Evolutionary conservation across 306 rosid genomes (phyloP).

Genomic region (Fragaria vesca): DNA sequence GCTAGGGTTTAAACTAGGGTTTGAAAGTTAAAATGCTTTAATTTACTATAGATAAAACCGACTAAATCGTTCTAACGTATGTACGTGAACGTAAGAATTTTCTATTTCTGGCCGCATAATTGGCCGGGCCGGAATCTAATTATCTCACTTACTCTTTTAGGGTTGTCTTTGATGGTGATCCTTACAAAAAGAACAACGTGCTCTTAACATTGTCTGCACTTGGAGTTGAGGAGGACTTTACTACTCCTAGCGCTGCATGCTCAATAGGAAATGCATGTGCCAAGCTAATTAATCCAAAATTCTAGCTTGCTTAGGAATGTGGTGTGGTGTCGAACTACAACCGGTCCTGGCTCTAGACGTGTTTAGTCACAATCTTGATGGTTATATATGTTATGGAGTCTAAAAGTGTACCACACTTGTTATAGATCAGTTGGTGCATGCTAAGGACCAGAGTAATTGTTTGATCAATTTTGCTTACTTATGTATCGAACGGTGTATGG

Average conservation of each 20-base stretch:
- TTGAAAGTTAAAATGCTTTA: background rate
- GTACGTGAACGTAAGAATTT: background rate
- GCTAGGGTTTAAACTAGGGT: background rate
- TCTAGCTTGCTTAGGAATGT: background rate
- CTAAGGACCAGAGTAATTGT: background rate
- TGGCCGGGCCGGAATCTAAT: too few species aligned
- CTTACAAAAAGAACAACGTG: background rate
- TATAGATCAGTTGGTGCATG: background rate
- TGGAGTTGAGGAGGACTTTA: background rate
- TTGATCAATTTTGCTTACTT: background rate
- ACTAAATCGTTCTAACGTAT: too few species aligned
- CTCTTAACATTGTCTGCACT: background rate
- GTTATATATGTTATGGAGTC: background rate
- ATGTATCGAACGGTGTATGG: background rate
- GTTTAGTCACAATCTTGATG: constrained; percentile 1
- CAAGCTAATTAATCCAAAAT: background rate
- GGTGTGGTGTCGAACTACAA: background rate
- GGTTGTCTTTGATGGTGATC: background rate
- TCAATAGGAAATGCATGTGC: background rate
- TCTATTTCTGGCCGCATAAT: too few species aligned
- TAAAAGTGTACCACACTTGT: background rate
- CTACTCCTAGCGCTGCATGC: background rate
- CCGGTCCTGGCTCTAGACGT: background rate
- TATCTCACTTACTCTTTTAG: too few species aligned
- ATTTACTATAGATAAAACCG: background rate